Base-by-base conservation (phyloP, 225 moss, liverwort and hornwort genomes). In the Antitrichia curtipendula region DNA sequence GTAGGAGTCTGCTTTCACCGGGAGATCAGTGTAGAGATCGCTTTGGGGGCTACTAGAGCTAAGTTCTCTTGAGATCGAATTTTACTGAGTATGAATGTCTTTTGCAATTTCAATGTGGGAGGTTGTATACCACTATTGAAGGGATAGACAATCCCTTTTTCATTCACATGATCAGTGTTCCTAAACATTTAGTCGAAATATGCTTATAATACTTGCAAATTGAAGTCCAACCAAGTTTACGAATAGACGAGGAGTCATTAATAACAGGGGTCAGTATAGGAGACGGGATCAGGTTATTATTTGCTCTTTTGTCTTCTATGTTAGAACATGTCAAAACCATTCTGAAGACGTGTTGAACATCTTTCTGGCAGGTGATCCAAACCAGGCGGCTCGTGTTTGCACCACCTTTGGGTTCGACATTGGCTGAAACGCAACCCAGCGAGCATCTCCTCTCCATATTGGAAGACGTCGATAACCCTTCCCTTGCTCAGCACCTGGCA, bases 321-420 rank as follows among this genome's bases (percentile, higher is more conserved):
- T 76, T 84, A 61, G 21, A 85, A 32, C 6, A 28, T 62, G 43
- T 81, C 56, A 45, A 63, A 80, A 45, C 16, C 85, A 64, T 80
- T 89, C 43, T 27, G 36, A 81, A 60, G 15, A n/a, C 63, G 31
- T n/a, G 57, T 38, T 64, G 63, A 79, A 63, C 29, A 86, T 78
- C 31, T 32, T 31, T 60, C 52, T 71, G 65, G 25, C 85, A 94
- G 94, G 97, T 96, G 75, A 91, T 97, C 28, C 95, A 87, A 74
- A 96, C 96, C 68, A 91, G 94, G 81, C 89, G 91, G 75, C 93
- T 96, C 70, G 70, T 92, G 23, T 93, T 97, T 86, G 95, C 96
- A 86, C 96, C 96, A 49, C 96, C 97, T 63, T 87, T 97, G 62
- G 97, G 95, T 70, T 96, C 95, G 59, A 70, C 92, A 53, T 91